Conservation (phyloP, 192 early-diverging fungal species). For the Kappamyces sp. region DNA sequence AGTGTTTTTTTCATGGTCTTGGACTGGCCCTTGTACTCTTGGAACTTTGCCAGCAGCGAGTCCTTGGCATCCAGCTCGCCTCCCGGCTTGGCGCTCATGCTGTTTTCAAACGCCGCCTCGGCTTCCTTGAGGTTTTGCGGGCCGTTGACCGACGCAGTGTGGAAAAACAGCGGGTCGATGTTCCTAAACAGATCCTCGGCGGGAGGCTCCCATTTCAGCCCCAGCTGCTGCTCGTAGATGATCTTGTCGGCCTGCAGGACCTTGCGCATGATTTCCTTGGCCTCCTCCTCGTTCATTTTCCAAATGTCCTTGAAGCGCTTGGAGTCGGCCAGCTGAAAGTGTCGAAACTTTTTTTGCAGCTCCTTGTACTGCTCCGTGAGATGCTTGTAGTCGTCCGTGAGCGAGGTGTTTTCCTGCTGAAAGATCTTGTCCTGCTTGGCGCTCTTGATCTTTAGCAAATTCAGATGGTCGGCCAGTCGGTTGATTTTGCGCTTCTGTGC, state of each 20-base stretch:
- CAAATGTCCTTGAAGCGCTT: constrained; percentile 46
- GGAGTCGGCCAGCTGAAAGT: constrained; percentile 47
- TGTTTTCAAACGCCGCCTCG: neutral
- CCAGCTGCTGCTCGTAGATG: constrained; percentile 55
- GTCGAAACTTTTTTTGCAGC: constrained; percentile 56
- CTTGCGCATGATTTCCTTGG: constrained; percentile 46
- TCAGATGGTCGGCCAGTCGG: constrained; percentile 51
- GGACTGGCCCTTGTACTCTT: constrained; percentile 24
- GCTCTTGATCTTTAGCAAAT: constrained; percentile 47
- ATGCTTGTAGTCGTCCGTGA: constrained; percentile 56
- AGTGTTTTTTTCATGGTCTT: constrained; percentile 44
- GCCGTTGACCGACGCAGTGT: constrained; percentile 10
- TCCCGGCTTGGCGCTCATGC: neutral
- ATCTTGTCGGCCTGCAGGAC: constrained; percentile 49
- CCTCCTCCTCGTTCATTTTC: constrained; percentile 52
- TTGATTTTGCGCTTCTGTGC: constrained; percentile 56
- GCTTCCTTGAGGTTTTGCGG: neutral
- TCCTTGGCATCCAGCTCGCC: constrained; percentile 17
- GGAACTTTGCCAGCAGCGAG: constrained; percentile 28
- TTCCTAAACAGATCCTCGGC: constrained; percentile 37
- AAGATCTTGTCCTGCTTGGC: constrained; percentile 48
- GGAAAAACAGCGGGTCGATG: constrained; percentile 31
- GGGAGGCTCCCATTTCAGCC: constrained; percentile 42
- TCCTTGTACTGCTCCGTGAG: constrained; percentile 58
- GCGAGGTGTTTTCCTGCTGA: constrained; percentile 38